These are phyloP conservation scores for Mycena rebaudengoi DNA, from an alignment of 768 basidiomycete genomes.

Conservation along the genomic window DNA sequence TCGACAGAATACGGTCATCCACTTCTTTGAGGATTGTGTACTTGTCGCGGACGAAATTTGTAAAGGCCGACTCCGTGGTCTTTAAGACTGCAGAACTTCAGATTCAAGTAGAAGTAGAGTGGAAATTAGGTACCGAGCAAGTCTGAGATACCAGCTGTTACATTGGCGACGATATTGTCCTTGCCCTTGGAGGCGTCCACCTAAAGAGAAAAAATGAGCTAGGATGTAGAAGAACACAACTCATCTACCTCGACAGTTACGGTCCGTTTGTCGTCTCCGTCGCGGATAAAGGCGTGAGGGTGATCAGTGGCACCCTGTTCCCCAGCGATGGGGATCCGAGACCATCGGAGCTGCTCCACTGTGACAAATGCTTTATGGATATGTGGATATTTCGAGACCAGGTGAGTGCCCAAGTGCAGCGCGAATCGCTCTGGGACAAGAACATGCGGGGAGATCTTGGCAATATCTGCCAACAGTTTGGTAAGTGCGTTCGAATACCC, in stretches of 20 bases:
- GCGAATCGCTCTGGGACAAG: constrained; percentile 87
- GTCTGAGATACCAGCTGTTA: constrained; percentile 79
- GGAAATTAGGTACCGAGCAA: constrained; percentile 64
- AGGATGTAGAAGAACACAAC: neutral
- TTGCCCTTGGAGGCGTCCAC: constrained; percentile 74
- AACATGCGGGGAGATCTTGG: constrained; percentile 90
- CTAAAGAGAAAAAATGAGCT: constrained; percentile 38
- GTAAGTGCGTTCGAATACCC: no score
- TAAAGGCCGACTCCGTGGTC: constrained; percentile 86
- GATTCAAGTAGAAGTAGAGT: neutral
- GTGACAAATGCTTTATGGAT: constrained; percentile 75
- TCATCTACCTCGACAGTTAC: constrained; percentile 63
- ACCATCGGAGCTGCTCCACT: constrained; percentile 86
- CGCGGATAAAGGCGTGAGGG: constrained; percentile 83
- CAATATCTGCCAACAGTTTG: constrained; percentile 75
- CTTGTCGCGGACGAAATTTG: constrained; percentile 83
- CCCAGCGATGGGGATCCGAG: constrained; percentile 68
- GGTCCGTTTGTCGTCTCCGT: constrained; percentile 89
- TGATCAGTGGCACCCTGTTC: constrained; percentile 56
- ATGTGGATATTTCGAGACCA: constrained; percentile 84
- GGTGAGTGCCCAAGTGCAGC: constrained; percentile 83
- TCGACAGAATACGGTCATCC: constrained; percentile 90
- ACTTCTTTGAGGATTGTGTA: constrained; percentile 89
- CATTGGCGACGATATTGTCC: constrained; percentile 65
- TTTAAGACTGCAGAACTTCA: constrained; percentile 75